Evolutionary conservation across 2,329 filamentous ascomycete genomes (phyloP), one percentile per base, ranked within the genome.

Genomic region (Aureobasidium leucospermi): DNA sequence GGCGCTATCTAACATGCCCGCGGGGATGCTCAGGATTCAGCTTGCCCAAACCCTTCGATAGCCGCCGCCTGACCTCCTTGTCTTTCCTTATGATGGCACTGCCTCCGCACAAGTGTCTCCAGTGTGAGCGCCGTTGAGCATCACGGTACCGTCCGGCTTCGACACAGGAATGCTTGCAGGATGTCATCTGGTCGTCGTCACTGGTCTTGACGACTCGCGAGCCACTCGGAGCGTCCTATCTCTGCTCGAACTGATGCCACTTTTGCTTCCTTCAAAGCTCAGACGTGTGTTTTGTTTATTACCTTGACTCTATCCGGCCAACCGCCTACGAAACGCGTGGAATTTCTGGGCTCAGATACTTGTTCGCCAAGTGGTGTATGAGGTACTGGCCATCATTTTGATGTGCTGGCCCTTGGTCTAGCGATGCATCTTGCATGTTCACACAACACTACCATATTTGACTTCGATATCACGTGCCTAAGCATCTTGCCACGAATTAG

Each of bases 391-490:
- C 8, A 36, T 36, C 34, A 3, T 13, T 36, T 36, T 13, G 8
- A 36, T 36, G 13, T 48, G 8, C 31, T 19, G 47, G 16, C n/a
- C 23, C 28, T 19, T 49, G 16, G 31, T 38, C 47, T 4, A 36
- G 31, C 47, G 23, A 38, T 52, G 19, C 19, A 29, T 52, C 8
- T 31, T 16, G 48, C 36, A 31, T 41, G 34, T 13, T 36, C 34
- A 9, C 11, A 10, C 13, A 39, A 52, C 3, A 5, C 34, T 52
- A 52, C 13, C 36, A 23, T 52, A 1, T 34, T 55, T 23, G 38
- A 55, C 51, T 42, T 55, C 51, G 51, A 55, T 55, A 55, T 55
- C 51, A 55, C 51, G 38, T 55, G 51, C 11, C 9, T 16, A 1
- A 19, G 1, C 19, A 7, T 29, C 15, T 32, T 16, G 3, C 38